Conservation (phyloP, 1,139 yeast genomes). For the Candida frijolesensis region DNA sequence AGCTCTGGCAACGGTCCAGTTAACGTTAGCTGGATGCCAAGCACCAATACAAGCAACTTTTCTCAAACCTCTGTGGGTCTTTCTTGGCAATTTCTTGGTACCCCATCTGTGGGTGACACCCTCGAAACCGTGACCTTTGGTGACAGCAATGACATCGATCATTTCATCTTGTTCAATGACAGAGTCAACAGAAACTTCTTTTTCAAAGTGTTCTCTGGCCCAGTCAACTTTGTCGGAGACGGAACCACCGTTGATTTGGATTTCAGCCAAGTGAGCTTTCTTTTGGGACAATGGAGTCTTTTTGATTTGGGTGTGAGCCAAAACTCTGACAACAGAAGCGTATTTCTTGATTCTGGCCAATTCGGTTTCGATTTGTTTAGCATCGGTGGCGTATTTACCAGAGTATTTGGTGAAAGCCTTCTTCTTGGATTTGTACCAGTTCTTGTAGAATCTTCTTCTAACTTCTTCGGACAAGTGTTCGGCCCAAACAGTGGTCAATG, state of each 20-base stretch:
- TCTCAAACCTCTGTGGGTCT: constrained; percentile 99
- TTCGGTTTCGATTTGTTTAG: constrained; percentile 90
- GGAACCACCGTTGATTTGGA: constrained; percentile 99
- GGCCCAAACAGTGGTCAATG: constrained; percentile 99
- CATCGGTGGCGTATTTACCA: constrained; percentile 94
- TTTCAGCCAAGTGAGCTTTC: constrained; percentile 99
- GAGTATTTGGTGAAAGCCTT: constrained; percentile 99
- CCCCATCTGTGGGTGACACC: constrained; percentile 99
- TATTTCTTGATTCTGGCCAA: constrained; percentile 98
- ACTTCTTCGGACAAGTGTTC: constrained; percentile 99
- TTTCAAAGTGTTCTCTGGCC: constrained; percentile 99
- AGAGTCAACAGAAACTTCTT: constrained; percentile 93
- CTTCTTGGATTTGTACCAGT: constrained; percentile 99
- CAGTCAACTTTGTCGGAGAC: constrained; percentile 95
- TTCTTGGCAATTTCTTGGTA: constrained; percentile 99
- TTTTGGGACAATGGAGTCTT: constrained; percentile 98
- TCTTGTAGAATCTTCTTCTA: constrained; percentile 99
- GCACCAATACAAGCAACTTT: constrained; percentile 99
- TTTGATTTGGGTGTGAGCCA: constrained; percentile 99
- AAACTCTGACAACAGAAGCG: constrained; percentile 98
- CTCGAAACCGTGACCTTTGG: constrained; percentile 99
- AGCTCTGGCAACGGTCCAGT: constrained; percentile 99
- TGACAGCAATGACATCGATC: constrained; percentile 98
- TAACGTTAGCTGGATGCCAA: constrained; percentile 99
- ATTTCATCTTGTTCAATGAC: constrained; percentile 99